Conservation (phyloP, 1,284 basidiomycete species). For the Apiotrichum veenhuisii region DNA sequence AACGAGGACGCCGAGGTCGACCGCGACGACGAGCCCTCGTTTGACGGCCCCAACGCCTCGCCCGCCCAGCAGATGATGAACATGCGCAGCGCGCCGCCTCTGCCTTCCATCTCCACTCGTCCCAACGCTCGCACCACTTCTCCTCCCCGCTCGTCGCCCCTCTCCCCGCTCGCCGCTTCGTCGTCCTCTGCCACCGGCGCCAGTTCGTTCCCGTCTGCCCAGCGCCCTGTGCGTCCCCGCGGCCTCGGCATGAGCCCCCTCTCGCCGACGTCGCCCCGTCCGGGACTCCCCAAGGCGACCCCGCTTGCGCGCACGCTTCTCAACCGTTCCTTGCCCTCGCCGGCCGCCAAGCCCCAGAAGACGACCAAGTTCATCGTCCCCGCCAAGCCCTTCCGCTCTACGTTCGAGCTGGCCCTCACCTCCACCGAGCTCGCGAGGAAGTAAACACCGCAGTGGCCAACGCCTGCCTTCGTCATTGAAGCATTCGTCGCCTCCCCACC, state of each 20-base stretch:
- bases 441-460: neutral
- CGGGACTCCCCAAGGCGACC: constrained; percentile 35
- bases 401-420: constrained; percentile 42
- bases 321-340: constrained; percentile 24
- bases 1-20: constrained; percentile 2
- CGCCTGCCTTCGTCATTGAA: no score
- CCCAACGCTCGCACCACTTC: neutral
- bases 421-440: constrained; percentile 36
- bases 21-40: constrained; percentile 1
- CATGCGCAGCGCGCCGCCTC: neutral
- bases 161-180: constrained; percentile 6
- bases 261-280: constrained; percentile 7
- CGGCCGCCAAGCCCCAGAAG: constrained; percentile 18
- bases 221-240: constrained; percentile 11
- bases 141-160: constrained; percentile 11
- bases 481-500: no score
- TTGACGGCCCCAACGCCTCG: constrained; percentile 1
- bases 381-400: constrained; percentile 40
- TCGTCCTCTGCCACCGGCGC: neutral
- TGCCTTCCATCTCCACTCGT: neutral
- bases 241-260: constrained; percentile 18
- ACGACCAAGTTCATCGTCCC: constrained; percentile 44
- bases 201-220: neutral
- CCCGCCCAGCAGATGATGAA: neutral
- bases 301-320: constrained; percentile 40